Conservation (phyloP, 164 flowering plant genomes). For the Vitis amurensis region DNA sequence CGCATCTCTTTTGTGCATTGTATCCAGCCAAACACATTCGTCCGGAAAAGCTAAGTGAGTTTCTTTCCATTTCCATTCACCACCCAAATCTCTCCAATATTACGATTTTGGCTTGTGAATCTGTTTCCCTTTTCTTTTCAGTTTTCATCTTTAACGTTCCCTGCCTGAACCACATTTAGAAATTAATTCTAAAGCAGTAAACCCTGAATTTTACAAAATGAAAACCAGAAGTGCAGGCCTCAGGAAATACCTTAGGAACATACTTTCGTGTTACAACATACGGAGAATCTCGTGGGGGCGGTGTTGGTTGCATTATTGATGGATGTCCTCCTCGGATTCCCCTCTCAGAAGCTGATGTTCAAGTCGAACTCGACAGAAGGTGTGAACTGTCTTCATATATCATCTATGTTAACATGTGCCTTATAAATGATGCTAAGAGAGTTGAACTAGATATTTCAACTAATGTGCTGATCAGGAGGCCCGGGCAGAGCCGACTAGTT, state of each 20-base stretch:
- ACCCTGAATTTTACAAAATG: not conserved
- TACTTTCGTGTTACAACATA: slow-evolving; percentile 84
- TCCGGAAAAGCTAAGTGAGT: too few relatives aligned
- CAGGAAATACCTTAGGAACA: slow-evolving; percentile 79
- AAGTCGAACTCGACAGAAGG: slow-evolving; percentile 95
- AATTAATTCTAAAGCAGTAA: too few relatives aligned
- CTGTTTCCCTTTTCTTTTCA: too few relatives aligned
- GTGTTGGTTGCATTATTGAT: slow-evolving; percentile 96
- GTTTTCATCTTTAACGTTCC: too few relatives aligned
- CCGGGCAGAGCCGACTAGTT: slow-evolving; percentile 82
- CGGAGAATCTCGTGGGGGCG: slow-evolving; percentile 99
- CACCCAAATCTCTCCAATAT: too few relatives aligned
- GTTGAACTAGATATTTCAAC: not conserved
- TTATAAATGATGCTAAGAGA: too few relatives aligned
- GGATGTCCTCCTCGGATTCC: slow-evolving; percentile 93
- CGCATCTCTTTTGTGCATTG: too few relatives aligned
- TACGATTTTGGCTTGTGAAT: too few relatives aligned
- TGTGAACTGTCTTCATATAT: slow-evolving; percentile 12
- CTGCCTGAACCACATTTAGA: too few relatives aligned
- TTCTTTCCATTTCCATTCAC: too few relatives aligned
- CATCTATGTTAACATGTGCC: too few relatives aligned
- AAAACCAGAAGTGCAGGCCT: slow-evolving; percentile 72
- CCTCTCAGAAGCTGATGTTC: slow-evolving; percentile 86
- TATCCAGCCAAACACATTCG: too few relatives aligned
- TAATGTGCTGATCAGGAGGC: slow-evolving; percentile 60